These are phyloP conservation scores for Aspergillus intermedius DNA, from an alignment of 2,329 filamentous ascomycete genomes.

Conservation along the genomic window DNA sequence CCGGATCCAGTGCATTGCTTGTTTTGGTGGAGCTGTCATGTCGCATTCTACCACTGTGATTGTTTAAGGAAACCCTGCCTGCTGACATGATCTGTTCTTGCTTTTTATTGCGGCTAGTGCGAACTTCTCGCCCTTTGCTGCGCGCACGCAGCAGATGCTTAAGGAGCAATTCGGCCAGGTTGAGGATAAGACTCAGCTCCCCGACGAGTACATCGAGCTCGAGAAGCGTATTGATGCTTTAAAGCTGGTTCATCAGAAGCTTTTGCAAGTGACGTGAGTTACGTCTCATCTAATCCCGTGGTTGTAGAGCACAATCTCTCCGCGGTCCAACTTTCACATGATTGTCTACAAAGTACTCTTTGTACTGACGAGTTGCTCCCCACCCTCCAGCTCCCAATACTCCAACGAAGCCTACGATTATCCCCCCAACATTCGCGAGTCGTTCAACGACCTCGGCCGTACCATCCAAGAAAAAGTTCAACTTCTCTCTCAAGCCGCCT, in stretches of 20 bases:
- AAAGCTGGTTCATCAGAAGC: conserved; percentile 94
- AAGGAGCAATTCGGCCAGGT: conserved; percentile 95
- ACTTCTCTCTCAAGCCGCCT: conserved; percentile 78
- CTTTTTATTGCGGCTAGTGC: conserved; percentile 57
- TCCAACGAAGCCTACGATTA: conserved; percentile 85
- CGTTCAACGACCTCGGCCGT: conserved; percentile 89
- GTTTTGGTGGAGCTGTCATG: background rate
- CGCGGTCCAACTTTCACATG: background rate
- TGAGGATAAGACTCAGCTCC: conserved; percentile 96
- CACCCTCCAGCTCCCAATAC: conserved; percentile 69
- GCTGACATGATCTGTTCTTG: conserved; percentile 24
- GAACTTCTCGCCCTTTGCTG: conserved; percentile 84
- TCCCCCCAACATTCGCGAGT: conserved; percentile 95
- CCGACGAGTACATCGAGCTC: conserved; percentile 94
- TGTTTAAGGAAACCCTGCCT: conserved; percentile 12
- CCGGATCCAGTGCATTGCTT: conserved; percentile 5
- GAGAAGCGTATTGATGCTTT: conserved; percentile 98
- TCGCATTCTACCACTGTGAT: conserved; percentile 1
- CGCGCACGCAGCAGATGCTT: conserved; percentile 92
- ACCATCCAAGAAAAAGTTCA: conserved; percentile 93
- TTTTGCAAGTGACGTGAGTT: conserved; percentile 89
- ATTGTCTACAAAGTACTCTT: background rate
- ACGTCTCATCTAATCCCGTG: background rate
- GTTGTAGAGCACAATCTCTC: background rate
- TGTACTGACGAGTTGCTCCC: background rate